Evolutionary conservation across 345 rosid species (phyloP).

Genomic region (Rubroshorea leprosula): DNA sequence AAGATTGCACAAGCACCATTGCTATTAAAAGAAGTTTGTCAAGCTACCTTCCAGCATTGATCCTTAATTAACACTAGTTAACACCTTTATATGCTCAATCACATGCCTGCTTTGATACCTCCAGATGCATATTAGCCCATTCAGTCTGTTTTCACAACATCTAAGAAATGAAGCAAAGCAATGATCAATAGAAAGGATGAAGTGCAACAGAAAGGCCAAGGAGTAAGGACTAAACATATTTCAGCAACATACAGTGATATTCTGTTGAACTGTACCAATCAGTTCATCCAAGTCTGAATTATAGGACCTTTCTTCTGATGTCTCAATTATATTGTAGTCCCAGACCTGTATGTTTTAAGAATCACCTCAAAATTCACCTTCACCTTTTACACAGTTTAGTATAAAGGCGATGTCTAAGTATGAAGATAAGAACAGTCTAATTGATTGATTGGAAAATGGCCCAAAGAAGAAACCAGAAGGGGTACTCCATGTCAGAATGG

Average conservation of each 20-base stretch:
- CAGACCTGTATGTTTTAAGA: slow-evolving; percentile 46
- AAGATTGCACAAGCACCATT: neutral
- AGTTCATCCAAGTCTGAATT: slow-evolving; percentile 40
- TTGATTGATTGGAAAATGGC: too few species aligned
- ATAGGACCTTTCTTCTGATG: slow-evolving; percentile 54
- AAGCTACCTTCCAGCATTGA: slow-evolving; percentile 52
- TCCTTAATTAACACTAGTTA: slow-evolving; percentile 44
- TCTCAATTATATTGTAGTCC: slow-evolving; percentile 67
- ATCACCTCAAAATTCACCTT: neutral
- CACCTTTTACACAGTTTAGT: too few species aligned
- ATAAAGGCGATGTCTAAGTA: too few species aligned
- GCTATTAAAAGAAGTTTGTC: neutral
- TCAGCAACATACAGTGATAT: slow-evolving; percentile 49
- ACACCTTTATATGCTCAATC: slow-evolving; percentile 86
- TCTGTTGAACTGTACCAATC: slow-evolving; percentile 54
- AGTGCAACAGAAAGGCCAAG: neutral
- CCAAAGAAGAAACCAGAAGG: too few species aligned
- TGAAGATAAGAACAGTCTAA: too few species aligned
- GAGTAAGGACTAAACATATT: neutral
- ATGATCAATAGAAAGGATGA: neutral
- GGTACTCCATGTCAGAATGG: too few species aligned
- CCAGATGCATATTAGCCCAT: slow-evolving; percentile 80
- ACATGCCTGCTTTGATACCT: slow-evolving; percentile 75
- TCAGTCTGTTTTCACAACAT: slow-evolving; percentile 46
- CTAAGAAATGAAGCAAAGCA: too few species aligned